Evolutionary conservation across 495 filamentous ascomycete species (phyloP), one percentile per base, ranked within the genome.

Genomic region (Niebla homalea): DNA sequence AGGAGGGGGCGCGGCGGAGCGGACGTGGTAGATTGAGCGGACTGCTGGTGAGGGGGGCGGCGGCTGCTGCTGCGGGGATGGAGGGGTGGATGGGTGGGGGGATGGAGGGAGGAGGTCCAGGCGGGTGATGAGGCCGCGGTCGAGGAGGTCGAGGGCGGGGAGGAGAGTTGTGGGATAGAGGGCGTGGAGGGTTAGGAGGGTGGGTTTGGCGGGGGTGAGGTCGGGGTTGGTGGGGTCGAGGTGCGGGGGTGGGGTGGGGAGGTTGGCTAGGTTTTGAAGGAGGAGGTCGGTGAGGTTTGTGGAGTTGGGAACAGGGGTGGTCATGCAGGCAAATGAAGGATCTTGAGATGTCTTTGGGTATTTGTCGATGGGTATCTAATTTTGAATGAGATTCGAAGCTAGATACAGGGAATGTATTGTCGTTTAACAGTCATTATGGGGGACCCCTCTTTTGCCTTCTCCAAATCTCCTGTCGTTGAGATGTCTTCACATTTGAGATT

Each of bases 61-160:
- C n/a, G n/a, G n/a, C n/a, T 43, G 49, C 25, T 39, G 53, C 38
- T 47, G 35, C 14, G 19, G 48, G 25, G 53, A n/a, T n/a, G 49
- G 19, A 15, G 41, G 20, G 26, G 42, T 44, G n/a, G 45, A 48
- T 16, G 36, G 12, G 21, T 5, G 10, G 26, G 16, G 12, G 44
- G 26, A 2, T 4, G 15, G 19, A 48, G 29, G 18, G 36, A 43
- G 35, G 6, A 62, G 37, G 21, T 32, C 20, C 25, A 72, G 60
- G 0, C 64, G 66, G 20, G 67, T 78, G 14, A 92, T 80, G 0
- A 87, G 69, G 6, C 72, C 63, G 10, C 88, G 73, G 59, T 95
- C 89, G 4, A 95, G 72, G 1, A 94, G 71, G 57, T 94, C 87
- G 2, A 95, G 72, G 0, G 87, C 85, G 3, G 85, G 83, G 0